These are phyloP conservation scores for Saposhnikovia divaricata DNA, from an alignment of 129 eudicot genomes.

Conservation along the genomic window DNA sequence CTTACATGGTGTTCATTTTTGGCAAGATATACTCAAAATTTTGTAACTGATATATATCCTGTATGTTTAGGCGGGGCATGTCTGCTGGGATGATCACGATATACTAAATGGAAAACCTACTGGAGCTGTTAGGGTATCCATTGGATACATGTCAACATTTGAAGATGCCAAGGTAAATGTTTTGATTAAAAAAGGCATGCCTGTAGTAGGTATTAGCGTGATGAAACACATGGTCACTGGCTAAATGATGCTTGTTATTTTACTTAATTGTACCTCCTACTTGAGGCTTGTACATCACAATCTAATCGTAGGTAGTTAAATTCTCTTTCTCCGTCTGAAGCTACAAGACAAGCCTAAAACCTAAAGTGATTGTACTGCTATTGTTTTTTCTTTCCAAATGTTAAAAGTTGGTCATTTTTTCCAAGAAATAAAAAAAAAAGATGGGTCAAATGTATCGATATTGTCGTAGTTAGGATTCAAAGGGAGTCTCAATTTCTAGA, in stretches of 20 bases:
- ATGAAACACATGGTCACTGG: not conserved
- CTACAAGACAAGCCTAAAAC: not conserved
- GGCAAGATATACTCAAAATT: not conserved
- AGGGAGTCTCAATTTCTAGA: not conserved
- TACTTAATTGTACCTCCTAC: not conserved
- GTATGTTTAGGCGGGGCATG: constrained; percentile 72
- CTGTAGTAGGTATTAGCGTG: not conserved
- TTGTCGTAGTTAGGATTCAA: not conserved
- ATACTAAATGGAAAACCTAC: constrained; percentile 86
- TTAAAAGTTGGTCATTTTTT: not conserved
- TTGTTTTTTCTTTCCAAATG: not conserved
- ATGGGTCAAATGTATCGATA: not conserved
- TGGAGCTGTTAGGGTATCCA: constrained; percentile 91
- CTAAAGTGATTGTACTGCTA: not conserved
- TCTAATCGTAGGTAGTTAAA: too few species aligned
- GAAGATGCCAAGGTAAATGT: constrained; percentile 81
- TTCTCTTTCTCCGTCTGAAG: not conserved
- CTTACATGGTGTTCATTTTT: not conserved
- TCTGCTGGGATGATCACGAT: constrained; percentile 98
- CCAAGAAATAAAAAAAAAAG: not conserved
- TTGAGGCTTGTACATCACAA: not conserved
- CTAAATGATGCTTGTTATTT: not conserved
- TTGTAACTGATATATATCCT: not conserved
- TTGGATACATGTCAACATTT: constrained; percentile 95
- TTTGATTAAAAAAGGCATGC: not conserved